phyloP scores from a whole-genome alignment of 225 moss, liverwort and hornwort genomes.

The Physcomitrellopsis africana region DNA sequence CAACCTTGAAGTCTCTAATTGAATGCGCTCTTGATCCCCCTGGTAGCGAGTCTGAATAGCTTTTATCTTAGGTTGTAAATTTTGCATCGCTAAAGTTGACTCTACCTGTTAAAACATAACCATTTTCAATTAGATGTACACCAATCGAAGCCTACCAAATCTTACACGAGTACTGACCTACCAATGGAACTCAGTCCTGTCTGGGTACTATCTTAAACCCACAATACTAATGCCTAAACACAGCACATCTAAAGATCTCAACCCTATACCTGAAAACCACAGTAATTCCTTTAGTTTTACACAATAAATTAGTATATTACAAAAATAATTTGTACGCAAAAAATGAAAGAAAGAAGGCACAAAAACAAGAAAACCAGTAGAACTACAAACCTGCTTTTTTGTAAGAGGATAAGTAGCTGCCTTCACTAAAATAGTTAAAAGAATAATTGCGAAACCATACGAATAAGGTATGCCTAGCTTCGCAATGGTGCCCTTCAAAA shows the following conservation, averaged over 20 bases:
- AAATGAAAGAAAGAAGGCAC: neutral
- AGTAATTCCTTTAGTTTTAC: neutral
- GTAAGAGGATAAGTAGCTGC: conserved; percentile 93
- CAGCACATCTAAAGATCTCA: neutral
- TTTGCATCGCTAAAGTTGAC: conserved; percentile 97
- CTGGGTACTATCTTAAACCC: neutral
- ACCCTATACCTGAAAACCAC: neutral
- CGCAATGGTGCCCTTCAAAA: conserved; percentile 82
- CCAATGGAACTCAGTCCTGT: neutral
- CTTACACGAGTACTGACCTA: neutral
- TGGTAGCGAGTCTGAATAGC: conserved; percentile 86
- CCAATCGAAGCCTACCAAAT: neutral
- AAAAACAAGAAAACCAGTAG: neutral
- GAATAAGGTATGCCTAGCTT: conserved; percentile 83
- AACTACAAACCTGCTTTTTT: conserved; percentile 68
- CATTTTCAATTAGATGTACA: conserved; percentile 12
- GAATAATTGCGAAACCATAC: conserved; percentile 97
- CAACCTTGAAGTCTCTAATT: conserved; percentile 92
- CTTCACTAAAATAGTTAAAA: conserved; percentile 89
- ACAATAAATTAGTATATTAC: too few species aligned
- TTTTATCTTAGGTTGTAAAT: conserved; percentile 92
- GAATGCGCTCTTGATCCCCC: conserved; percentile 96
- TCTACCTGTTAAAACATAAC: conserved; percentile 61
- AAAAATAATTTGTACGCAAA: too few species aligned
- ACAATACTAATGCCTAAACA: neutral